Evolutionary conservation across 768 basidiomycete species (phyloP), one percentile per base, ranked within the genome.

Genomic region (Leucosporidium creatinivorum): DNA sequence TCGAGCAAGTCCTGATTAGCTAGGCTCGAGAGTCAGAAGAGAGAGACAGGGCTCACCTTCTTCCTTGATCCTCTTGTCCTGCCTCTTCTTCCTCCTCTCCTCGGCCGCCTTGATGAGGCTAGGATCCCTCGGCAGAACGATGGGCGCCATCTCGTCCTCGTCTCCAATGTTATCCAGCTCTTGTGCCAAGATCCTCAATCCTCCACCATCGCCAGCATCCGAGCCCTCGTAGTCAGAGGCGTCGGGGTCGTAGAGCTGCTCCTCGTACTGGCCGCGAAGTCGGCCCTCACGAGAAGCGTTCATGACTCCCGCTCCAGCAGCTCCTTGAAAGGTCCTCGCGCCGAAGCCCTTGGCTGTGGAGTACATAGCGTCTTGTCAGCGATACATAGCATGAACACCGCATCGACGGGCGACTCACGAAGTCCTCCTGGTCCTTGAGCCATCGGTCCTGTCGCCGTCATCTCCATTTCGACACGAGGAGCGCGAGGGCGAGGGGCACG

Each of bases 141-240:
- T 8, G 25, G 75, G 75, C 39, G 73, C 57, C 69, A 74, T 72
- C 26, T 69, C 68, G 47, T 62, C 67, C 31, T 68, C 73, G 19
- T 64, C 57, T 7, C 75, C 73, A 26, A 76, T 76, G n/a, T 73
- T 70, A 67, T 70, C 65, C 56, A 76, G 33, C 44, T 74, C 73
- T 31, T 66, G 56, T 36, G 73, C 73, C 51, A 62, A 56, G 44
- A 70, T 59, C 54, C 64, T 67, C 30, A 55, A 48, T 9, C 26
- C 72, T n/a, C 51, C 58, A 28, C 49, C 64, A 25, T 57, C 63
- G 26, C 33, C 67, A 31, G 68, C 67, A 49, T 54, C 59, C 47
- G 63, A 71, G 15, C 61, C 69, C 51, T 75, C 75, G 62, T 66
- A 64, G 39, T 71, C 68, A 21, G 69, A 70, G 9, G 70, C 75